Evolutionary conservation across 306 rosid species (phyloP), one percentile per base, ranked within the genome.

Genomic region (Ceratonia siliqua): DNA sequence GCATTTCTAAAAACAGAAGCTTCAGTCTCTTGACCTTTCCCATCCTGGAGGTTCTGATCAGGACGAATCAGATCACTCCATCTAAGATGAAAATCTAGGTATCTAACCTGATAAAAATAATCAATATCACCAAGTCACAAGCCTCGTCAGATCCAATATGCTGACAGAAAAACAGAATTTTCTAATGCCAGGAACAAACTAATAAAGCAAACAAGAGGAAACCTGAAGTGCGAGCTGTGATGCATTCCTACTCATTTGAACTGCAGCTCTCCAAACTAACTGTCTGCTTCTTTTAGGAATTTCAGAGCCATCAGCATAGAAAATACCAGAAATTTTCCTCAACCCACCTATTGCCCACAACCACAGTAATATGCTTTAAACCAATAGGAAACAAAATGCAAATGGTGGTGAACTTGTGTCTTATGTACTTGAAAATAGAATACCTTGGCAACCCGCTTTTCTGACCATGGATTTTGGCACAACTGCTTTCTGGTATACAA

Each of bases 161-260:
- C 66, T 35, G 42, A 25, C 75, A 71, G 52, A 35, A 30, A 75
- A 71, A 74, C 30, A 75, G 30, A 49, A 76, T 25, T 63, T 45
- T n/a, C 38, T 3, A 67, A 68, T 15, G 35, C 46, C 50, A 67
- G 54, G 79, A 59, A 57, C 11, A 18, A 80, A 59, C 71, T 62
- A 35, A 65, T 12, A 50, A 35, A 78, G 58, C 11, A 53, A 74
- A 65, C 59, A 48, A 68, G 41, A 68, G 50, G 68, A 54, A 75
- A 94, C 99, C 98, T 92, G 98, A 80, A 95, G 91, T 1, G 96
- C 96, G 70, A 92, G 91, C 79, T 92, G 99, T 27, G 99, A 89
- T 69, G 84, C 91, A 54, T 90, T 95, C 83, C 83, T 87, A 82
- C 97, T 90, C 91, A 82, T 84, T 81, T 89, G 92, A 75, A 95